These are phyloP conservation scores for Pseudonitzschia delicatissima DNA, from an alignment of 108 stramenopile genomes.

Conservation along the genomic window DNA sequence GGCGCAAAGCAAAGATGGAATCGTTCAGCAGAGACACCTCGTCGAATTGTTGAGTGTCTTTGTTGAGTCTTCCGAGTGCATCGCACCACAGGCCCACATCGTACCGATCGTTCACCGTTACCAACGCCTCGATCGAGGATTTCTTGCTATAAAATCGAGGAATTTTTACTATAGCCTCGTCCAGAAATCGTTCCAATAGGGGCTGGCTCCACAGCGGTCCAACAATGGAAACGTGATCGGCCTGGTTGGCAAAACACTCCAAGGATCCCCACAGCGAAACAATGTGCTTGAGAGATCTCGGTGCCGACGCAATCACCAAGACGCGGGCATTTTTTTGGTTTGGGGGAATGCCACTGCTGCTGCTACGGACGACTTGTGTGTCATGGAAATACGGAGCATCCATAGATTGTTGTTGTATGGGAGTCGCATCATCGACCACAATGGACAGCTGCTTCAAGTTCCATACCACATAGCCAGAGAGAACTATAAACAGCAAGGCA, in stretches of 20 bases:
- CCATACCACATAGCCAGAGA: too few species aligned
- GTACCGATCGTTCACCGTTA: conserved; percentile 29
- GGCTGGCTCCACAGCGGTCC: conserved; percentile 20
- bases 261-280: conserved; percentile 29
- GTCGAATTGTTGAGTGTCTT: background rate
- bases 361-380: background rate
- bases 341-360: background rate
- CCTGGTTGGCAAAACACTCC: conserved; percentile 20
- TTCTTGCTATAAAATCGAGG: background rate
- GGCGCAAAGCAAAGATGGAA: conserved; percentile 21
- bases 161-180: background rate
- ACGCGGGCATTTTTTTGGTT: background rate
- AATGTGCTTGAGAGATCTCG: conserved; percentile 13
- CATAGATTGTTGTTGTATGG: too few species aligned
- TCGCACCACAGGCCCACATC: conserved; percentile 45
- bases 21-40: conserved; percentile 11
- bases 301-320: conserved; percentile 28
- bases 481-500: too few species aligned
- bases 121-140: background rate
- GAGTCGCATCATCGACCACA: too few species aligned
- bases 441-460: too few species aligned
- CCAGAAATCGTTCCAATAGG: conserved; percentile 7
- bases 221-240: conserved; percentile 13
- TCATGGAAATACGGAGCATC: too few species aligned
- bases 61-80: conserved; percentile 1